A percentile compares a stretch with the other conserved stretches of the same genome.
Evolutionary conservation across 768 basidiomycete species (phyloP).

Genomic region (Phylloporus sp.): DNA sequence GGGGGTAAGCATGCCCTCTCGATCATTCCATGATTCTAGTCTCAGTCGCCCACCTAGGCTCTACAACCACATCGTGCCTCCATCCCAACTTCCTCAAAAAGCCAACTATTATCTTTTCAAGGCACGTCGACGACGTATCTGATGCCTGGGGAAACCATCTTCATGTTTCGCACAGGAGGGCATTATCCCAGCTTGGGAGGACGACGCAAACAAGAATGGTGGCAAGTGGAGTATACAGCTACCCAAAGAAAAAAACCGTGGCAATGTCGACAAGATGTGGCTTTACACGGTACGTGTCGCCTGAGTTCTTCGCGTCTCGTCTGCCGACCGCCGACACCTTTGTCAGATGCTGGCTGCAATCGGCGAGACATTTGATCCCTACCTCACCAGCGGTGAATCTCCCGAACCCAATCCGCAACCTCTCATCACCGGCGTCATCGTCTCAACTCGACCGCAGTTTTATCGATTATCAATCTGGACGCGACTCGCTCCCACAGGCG

Average conservation of each 20-base stretch:
- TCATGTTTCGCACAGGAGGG: slow-evolving; percentile 55
- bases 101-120: slow-evolving; percentile 99
- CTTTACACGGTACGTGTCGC: slow-evolving; percentile 74
- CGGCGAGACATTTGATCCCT: slow-evolving; percentile 96
- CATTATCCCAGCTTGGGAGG: slow-evolving; percentile 97
- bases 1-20: slow-evolving; percentile 66
- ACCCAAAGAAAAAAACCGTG: slow-evolving; percentile 89
- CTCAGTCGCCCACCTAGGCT: slow-evolving; percentile 44
- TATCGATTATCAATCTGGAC: slow-evolving; percentile 99
- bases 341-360: slow-evolving; percentile 98
- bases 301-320: background rate
- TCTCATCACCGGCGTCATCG: slow-evolving; percentile 89
- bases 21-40: background rate
- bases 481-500: slow-evolving; percentile 60
- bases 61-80: slow-evolving; percentile 97
- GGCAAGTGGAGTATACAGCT: slow-evolving; percentile 99
- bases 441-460: slow-evolving; percentile 90
- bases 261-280: slow-evolving; percentile 92
- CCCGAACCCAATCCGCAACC: slow-evolving; percentile 46
- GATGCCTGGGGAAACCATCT: background rate
- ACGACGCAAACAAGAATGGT: slow-evolving; percentile 92
- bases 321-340: slow-evolving; percentile 1
- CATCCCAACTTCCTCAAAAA: slow-evolving; percentile 87
- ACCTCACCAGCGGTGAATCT: slow-evolving; percentile 47
- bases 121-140: slow-evolving; percentile 38